These are phyloP conservation scores for Metschnikowia lochheadii DNA, from an alignment of 805 yeast genomes.

Conservation along the genomic window DNA sequence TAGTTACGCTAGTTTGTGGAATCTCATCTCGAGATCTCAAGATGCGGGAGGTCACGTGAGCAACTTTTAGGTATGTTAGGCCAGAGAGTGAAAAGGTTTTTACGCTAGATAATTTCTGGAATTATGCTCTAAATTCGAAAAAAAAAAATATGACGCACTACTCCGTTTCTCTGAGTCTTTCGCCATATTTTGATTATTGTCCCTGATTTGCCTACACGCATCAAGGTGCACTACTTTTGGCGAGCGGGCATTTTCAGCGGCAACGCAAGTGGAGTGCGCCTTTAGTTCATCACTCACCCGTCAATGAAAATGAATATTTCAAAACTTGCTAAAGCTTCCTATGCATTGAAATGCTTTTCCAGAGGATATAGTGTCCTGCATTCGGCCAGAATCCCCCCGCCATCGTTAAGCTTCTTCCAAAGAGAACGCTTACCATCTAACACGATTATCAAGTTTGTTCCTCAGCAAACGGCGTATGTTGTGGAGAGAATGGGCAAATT, in stretches of 20 bases:
- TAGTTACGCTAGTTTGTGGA: background rate
- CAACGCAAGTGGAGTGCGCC: background rate
- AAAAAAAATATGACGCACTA: background rate
- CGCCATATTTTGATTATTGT: background rate
- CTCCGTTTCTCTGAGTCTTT: background rate
- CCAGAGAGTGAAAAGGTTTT: background rate
- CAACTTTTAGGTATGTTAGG: background rate
- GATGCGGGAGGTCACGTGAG: conserved; percentile 5
- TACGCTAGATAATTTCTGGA: background rate
- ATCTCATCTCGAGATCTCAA: background rate
- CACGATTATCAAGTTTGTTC: conserved; percentile 73
- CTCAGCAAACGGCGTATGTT: conserved; percentile 88
- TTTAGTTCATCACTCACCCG: background rate
- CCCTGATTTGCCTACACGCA: background rate
- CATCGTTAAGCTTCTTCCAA: conserved; percentile 52
- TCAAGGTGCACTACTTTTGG: conserved; percentile 3
- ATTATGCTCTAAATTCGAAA: background rate
- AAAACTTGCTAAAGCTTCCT: background rate
- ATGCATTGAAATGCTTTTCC: background rate
- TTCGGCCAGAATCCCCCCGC: conserved; percentile 7
- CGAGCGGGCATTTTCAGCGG: conserved; percentile 3
- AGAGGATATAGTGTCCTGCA: conserved; percentile 10
- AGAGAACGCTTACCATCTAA: conserved; percentile 65
- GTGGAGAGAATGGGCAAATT: conserved; percentile 90
- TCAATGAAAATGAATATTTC: conserved; percentile 3